Conservation (phyloP, 2,329 filamentous ascomycete genomes). For the Bipolaris cookei region DNA sequence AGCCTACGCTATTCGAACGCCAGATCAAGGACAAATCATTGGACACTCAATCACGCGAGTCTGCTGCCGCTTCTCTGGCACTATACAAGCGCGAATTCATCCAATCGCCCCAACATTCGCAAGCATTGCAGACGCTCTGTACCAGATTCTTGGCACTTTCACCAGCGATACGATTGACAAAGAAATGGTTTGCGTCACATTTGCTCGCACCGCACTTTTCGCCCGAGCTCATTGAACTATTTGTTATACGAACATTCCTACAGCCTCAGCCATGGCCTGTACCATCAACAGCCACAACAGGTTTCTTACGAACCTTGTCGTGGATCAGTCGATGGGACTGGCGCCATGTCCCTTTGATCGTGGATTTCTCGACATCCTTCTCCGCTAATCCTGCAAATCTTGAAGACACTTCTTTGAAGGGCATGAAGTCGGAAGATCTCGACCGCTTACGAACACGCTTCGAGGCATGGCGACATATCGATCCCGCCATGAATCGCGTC, state of each 20-base stretch:
- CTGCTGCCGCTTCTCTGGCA: constrained; percentile 72
- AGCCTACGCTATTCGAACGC: constrained; percentile 80
- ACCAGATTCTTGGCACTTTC: constrained; percentile 82
- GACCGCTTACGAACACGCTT: constrained; percentile 72
- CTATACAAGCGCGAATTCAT: constrained; percentile 74
- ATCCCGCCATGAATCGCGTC: constrained; percentile 84
- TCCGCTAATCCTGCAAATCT: constrained; percentile 28
- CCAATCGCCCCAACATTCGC: constrained; percentile 77
- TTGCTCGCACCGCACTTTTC: constrained; percentile 77
- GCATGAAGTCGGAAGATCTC: constrained; percentile 66
- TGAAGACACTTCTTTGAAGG: constrained; percentile 24
- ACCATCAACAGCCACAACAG: constrained; percentile 78
- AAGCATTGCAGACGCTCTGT: constrained; percentile 79
- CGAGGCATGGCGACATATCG: constrained; percentile 83
- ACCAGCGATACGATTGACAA: constrained; percentile 80
- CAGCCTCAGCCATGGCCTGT: constrained; percentile 79
- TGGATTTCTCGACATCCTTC: constrained; percentile 67
- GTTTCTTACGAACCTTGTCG: constrained; percentile 79
- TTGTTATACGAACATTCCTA: constrained; percentile 79
- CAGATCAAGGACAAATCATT: constrained; percentile 75
- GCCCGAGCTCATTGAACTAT: constrained; percentile 82
- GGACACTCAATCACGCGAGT: constrained; percentile 69
- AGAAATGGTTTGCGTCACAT: constrained; percentile 88
- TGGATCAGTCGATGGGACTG: constrained; percentile 92
- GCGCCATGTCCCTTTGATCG: constrained; percentile 79